Evolutionary conservation across 2,329 filamentous ascomycete species (phyloP).

Genomic region (Zasmidium angulare): DNA sequence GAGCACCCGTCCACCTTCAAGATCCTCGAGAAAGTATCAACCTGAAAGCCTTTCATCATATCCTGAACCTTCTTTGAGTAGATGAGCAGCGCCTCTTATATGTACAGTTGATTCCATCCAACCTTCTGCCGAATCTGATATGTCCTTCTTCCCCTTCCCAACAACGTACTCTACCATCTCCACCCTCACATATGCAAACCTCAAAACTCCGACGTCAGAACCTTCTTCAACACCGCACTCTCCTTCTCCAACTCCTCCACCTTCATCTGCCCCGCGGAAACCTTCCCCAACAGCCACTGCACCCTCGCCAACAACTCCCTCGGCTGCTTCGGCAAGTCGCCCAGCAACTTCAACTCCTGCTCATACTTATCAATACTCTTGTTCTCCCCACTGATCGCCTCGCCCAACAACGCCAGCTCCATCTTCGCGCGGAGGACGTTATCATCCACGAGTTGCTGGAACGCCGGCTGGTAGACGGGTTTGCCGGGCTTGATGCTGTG

Average conservation of each 20-base stretch:
- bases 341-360: conserved; percentile 71
- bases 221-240: conserved; percentile 69
- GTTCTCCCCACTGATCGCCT: conserved; percentile 70
- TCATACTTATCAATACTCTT: conserved; percentile 77
- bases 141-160: background rate
- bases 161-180: background rate
- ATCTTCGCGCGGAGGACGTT: conserved; percentile 71
- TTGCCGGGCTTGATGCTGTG: conserved; percentile 75
- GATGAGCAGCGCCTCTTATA: background rate
- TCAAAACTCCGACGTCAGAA: conserved; percentile 57
- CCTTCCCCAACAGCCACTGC: conserved; percentile 70
- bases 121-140: background rate
- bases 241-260: conserved; percentile 73
- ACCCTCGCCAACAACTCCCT: conserved; percentile 65
- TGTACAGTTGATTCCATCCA: background rate
- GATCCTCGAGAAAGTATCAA: too few relatives aligned
- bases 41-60: too few relatives aligned
- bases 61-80: background rate
- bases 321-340: conserved; percentile 68
- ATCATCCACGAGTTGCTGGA: conserved; percentile 69
- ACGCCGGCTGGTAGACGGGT: conserved; percentile 83
- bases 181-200: background rate
- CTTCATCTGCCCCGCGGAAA: conserved; percentile 71
- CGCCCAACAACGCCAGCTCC: conserved; percentile 63
- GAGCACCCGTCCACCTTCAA: too few relatives aligned